Percentiles rank a stretch among this genome's conserved stretches.
phyloP scores from a whole-genome alignment of 2,329 filamentous ascomycete species.

The Scytalidium sp. region DNA sequence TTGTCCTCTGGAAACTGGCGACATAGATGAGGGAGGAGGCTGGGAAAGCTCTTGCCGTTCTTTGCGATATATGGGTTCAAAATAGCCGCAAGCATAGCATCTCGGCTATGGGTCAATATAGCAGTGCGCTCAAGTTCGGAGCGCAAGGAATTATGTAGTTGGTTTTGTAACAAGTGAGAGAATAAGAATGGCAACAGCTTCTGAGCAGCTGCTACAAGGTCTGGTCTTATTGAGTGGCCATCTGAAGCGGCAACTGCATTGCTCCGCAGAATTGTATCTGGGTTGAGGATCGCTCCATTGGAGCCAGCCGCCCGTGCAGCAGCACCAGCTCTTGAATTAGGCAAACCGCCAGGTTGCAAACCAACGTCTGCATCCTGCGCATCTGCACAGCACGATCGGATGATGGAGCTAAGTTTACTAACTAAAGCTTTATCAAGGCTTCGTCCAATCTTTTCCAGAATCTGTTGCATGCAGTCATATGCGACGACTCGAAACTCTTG shows the following conservation, averaged over 20 bases:
- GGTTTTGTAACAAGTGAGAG: constrained; percentile 59
- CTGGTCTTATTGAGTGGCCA: constrained; percentile 33
- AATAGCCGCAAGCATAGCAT: constrained; percentile 77
- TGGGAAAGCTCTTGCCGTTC: constrained; percentile 63
- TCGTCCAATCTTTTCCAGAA: constrained; percentile 62
- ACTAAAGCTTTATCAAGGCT: constrained; percentile 65
- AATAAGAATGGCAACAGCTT: constrained; percentile 62
- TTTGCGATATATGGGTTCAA: constrained; percentile 70
- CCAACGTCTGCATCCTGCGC: constrained; percentile 49
- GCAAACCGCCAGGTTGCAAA: constrained; percentile 8
- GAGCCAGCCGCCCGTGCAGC: constrained; percentile 28
- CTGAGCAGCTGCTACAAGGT: constrained; percentile 55
- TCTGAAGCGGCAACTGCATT: constrained; percentile 22
- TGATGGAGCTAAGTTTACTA: constrained; percentile 56
- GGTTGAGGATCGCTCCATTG: constrained; percentile 54
- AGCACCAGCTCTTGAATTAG: constrained; percentile 21
- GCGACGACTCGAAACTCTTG: constrained; percentile 54
- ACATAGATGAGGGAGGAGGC: constrained; percentile 76
- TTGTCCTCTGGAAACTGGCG: constrained; percentile 60
- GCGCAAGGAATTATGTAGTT: constrained; percentile 68
- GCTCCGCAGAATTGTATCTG: constrained; percentile 65
- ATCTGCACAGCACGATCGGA: constrained; percentile 72
- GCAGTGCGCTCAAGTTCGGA: constrained; percentile 78
- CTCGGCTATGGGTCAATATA: constrained; percentile 65
- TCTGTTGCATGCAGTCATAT: constrained; percentile 56